Conservation (phyloP, 306 rosid species). For the Cicer arietinum region DNA sequence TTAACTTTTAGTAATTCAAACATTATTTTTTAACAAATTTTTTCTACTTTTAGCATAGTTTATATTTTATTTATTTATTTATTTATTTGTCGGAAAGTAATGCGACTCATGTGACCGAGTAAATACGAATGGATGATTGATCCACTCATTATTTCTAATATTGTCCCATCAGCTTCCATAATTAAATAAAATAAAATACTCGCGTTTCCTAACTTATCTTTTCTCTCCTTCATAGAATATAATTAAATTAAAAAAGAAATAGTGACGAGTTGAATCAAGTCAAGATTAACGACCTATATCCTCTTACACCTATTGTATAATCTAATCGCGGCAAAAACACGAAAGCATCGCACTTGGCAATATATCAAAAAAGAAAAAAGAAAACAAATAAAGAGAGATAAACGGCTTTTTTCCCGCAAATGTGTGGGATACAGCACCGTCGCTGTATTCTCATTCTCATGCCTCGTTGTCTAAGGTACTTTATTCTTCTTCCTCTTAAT, state of each 20-base stretch:
- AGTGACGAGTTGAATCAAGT: background rate
- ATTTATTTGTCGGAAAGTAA: background rate
- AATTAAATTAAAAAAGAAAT: background rate
- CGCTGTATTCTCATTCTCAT: constrained; percentile 32
- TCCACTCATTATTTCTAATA: constrained; percentile 28
- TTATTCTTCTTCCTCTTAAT: background rate
- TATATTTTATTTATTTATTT: background rate
- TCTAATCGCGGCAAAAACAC: constrained; percentile 13
- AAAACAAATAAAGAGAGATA: background rate
- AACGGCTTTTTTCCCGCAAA: constrained; percentile 30
- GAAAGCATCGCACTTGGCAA: constrained; percentile 3
- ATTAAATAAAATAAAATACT: background rate
- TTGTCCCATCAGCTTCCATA: background rate
- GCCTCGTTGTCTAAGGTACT: constrained; percentile 4
- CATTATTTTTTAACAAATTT: too few relatives aligned
- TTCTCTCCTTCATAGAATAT: too few relatives aligned
- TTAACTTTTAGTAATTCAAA: too few relatives aligned
- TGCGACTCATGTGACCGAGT: background rate
- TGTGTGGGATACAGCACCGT: constrained; percentile 5
- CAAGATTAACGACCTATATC: constrained; percentile 8
- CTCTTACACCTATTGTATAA: background rate
- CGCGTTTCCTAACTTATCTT: background rate
- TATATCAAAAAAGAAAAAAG: background rate
- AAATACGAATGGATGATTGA: background rate
- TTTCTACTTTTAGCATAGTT: too few relatives aligned